Conservation (phyloP, 441 rosid species). For the Isatis lusitanica region DNA sequence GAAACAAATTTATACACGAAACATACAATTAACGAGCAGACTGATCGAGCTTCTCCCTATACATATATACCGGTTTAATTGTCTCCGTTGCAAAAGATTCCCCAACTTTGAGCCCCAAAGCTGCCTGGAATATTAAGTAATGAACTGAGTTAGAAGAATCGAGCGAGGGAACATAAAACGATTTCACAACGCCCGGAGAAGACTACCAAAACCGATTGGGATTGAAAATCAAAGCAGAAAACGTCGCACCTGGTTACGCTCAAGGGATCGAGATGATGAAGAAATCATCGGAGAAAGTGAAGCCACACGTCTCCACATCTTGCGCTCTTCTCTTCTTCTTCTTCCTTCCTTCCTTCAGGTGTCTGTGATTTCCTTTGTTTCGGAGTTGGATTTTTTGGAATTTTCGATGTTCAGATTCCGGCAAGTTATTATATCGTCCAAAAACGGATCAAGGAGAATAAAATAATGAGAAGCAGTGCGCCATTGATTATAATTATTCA, state of each 20-base stretch:
- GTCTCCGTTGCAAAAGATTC: conserved; percentile 44
- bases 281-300: conserved; percentile 53
- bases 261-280: conserved; percentile 49
- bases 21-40: not conserved
- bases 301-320: conserved; percentile 75
- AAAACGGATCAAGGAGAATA: conserved; percentile 27
- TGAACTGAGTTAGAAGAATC: not conserved
- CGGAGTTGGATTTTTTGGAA: conserved; percentile 1
- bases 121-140: conserved; percentile 38
- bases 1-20: conserved; percentile 9
- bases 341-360: not conserved
- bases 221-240: conserved; percentile 5
- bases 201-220: not conserved
- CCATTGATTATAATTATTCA: conserved; percentile 10
- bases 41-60: not conserved
- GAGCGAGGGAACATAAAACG: not conserved
- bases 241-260: conserved; percentile 44
- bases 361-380: not conserved
- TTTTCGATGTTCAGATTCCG: conserved; percentile 24
- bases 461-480: conserved; percentile 28
- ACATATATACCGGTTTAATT: conserved; percentile 47
- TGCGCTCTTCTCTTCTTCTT: not conserved
- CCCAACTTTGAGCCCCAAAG: conserved; percentile 36
- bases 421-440: conserved; percentile 37
- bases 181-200: not conserved